These are phyloP conservation scores for Sisymbrium irio DNA, from an alignment of 345 rosid genomes.

Conservation along the genomic window DNA sequence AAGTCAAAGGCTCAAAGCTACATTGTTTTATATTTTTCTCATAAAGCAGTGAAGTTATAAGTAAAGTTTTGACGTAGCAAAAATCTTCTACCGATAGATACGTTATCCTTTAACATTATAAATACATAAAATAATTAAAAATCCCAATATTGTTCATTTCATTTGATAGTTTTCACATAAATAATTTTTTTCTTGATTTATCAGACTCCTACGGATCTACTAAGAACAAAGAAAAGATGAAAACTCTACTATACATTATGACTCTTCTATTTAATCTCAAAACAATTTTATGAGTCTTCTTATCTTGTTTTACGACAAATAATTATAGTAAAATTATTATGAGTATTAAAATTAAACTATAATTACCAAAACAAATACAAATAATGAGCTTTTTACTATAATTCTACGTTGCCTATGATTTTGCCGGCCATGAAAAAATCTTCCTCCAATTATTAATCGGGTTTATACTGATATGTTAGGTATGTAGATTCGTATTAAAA, in stretches of 20 bases:
- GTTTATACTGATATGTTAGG: neutral
- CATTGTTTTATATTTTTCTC: neutral
- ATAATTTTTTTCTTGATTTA: neutral
- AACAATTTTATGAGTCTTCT: neutral
- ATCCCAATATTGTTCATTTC: neutral
- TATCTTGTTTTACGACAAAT: neutral
- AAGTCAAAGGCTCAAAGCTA: neutral
- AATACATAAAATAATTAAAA: neutral
- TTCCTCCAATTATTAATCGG: neutral
- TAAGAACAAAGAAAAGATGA: too few species aligned
- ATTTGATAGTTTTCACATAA: neutral
- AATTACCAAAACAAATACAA: neutral
- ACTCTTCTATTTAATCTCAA: neutral
- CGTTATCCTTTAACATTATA: neutral
- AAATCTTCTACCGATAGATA: neutral
- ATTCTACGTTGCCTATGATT: neutral
- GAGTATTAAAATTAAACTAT: neutral
- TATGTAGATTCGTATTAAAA: neutral
- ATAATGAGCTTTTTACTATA: neutral
- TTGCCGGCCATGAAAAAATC: neutral
- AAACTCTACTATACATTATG: too few species aligned
- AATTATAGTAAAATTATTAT: neutral
- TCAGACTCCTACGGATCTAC: neutral
- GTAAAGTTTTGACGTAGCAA: neutral
- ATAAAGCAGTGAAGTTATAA: neutral